Base-by-base conservation (phyloP, 305 asterid species). In the Solanum aculeatissimum region DNA sequence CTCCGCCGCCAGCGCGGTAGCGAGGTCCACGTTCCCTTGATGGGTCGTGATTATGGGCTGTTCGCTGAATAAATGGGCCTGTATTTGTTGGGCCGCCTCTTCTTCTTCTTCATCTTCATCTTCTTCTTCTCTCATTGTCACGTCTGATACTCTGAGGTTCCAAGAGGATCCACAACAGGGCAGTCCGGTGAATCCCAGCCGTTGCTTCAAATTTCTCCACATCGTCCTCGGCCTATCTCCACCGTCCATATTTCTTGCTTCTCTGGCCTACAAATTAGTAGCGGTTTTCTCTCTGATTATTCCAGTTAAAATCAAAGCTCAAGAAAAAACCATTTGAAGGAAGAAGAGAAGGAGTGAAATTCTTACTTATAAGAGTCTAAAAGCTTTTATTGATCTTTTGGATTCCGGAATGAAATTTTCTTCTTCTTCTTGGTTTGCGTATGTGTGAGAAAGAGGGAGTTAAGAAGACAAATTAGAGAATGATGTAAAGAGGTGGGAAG, bases 121-220 rank as follows among this genome's bases (percentile, higher is more conserved):
- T 29, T 69, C 85, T 54, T 82, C 88, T 21, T 38, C 79, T 15
- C 65, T 29, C 70, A 38, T 45, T 6, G 71, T 42, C 54, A 62
- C 63, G 66, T 77, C 83, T 18, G 84, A 66, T 45, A 83, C 81
- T 27, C 63, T 77, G 8, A 38, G 25, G 12, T 57, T 16, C 85
- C 85, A 77, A 25, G 84, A n/a, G 85, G 88, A 78, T 27, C 88
- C 90, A 69, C 90, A 87, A 40, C 85, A 85, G 15, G 70, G 85
- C 8, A 85, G 38, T 7, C 81, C 75, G 9, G 51, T 85, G 32
- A 85, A 77, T 57, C 80, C 75, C 1, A 87, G 1, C 84, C 84
- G 84, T 35, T 51, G 40, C 10, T 77, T 87, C 38, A 85, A 38
- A 74, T 62, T 68, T 42, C 66, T 87, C 90, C 85, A 86, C 4